phyloP scores from a whole-genome alignment of 2,329 filamentous ascomycete genomes.

The Penicillium sp. region DNA sequence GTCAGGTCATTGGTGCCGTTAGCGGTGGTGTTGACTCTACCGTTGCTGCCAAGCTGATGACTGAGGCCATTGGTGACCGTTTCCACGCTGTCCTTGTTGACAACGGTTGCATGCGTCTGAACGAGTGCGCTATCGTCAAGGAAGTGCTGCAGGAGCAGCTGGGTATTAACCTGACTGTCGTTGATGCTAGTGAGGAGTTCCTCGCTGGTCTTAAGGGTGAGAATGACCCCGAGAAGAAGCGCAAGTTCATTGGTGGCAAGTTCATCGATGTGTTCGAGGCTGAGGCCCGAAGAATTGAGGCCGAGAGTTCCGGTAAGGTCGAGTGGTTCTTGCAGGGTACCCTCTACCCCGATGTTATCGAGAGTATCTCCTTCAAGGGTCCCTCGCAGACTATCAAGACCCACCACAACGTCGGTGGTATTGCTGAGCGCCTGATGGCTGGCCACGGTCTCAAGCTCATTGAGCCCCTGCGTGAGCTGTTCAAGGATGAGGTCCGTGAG shows the following conservation, averaged over 20 bases:
- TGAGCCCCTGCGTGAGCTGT: conserved; percentile 76
- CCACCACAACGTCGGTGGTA: conserved; percentile 66
- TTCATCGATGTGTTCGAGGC: conserved; percentile 81
- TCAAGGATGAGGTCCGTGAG: conserved; percentile 80
- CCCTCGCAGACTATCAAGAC: conserved; percentile 73
- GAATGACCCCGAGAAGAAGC: conserved; percentile 78
- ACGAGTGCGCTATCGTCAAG: conserved; percentile 82
- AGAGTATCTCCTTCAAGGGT: conserved; percentile 65
- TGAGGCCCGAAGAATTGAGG: conserved; percentile 50
- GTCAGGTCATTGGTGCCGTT: conserved; percentile 78
- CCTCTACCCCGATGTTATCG: conserved; percentile 73
- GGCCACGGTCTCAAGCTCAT: conserved; percentile 54
- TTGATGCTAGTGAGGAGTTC: conserved; percentile 78
- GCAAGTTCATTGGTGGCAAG: conserved; percentile 87
- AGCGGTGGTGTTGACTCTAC: conserved; percentile 88
- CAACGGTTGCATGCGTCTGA: conserved; percentile 80
- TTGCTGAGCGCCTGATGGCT: conserved; percentile 55
- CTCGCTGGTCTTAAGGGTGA: conserved; percentile 74
- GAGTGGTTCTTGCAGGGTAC: conserved; percentile 88
- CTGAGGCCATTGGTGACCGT: conserved; percentile 79
- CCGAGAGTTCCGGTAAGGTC: conserved; percentile 55
- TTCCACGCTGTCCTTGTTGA: conserved; percentile 86
- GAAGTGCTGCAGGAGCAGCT: conserved; percentile 75
- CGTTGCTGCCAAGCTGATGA: conserved; percentile 72
- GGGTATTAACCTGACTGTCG: conserved; percentile 85